Conservation (phyloP, 345 rosid species). For the Murraya paniculata region DNA sequence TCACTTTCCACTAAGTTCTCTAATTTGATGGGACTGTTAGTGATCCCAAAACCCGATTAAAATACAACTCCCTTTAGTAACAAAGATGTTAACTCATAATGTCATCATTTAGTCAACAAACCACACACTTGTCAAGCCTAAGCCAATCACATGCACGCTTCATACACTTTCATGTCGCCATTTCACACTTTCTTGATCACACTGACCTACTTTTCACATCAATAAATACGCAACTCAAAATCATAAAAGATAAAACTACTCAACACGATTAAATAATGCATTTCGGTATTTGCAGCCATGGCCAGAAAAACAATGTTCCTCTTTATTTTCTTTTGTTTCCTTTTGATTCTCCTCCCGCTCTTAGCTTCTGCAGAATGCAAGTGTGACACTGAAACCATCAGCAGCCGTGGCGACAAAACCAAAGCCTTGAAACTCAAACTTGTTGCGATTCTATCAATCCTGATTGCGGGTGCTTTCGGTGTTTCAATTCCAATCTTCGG, state of each 20-base stretch:
- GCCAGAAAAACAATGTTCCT: background rate
- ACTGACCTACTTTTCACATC: background rate
- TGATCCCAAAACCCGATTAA: background rate
- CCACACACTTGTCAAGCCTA: background rate
- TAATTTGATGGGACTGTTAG: background rate
- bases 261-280: background rate
- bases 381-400: background rate
- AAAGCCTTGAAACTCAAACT: conserved; percentile 43
- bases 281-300: background rate
- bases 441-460: conserved; percentile 42
- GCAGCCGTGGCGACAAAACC: background rate
- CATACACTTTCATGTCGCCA: background rate
- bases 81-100: background rate
- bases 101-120: background rate
- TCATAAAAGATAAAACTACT: no score
- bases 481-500: conserved; percentile 46
- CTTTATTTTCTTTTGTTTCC: background rate
- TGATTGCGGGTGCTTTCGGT: conserved; percentile 42
- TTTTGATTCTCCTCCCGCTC: background rate
- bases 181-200: background rate
- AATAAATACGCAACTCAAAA: background rate
- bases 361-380: background rate
- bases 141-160: background rate
- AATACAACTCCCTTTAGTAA: background rate
- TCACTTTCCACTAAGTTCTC: background rate